phyloP scores from a whole-genome alignment of 1,139 yeast genomes.

The Hyphopichia khmerensis region DNA sequence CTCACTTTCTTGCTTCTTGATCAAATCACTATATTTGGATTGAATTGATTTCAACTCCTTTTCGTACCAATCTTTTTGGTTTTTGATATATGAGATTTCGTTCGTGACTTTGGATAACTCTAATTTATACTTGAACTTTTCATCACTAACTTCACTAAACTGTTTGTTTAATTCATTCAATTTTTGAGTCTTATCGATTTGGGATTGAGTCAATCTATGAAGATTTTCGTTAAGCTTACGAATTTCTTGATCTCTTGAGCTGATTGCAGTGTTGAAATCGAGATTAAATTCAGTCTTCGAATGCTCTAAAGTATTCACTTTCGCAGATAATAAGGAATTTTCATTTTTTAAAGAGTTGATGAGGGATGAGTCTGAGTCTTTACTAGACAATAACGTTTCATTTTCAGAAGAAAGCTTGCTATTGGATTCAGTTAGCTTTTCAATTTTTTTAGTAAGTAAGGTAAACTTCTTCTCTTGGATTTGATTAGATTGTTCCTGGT shows the following conservation, averaged over 20 bases:
- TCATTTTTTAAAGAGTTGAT: constrained; percentile 17
- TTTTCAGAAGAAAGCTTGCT: constrained; percentile 27
- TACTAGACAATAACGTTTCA: constrained; percentile 21
- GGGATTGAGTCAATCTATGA: constrained; percentile 47
- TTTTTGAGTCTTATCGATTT: constrained; percentile 45
- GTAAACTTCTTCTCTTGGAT: constrained; percentile 18
- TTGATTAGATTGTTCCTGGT: constrained; percentile 53
- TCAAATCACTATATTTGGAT: constrained; percentile 35
- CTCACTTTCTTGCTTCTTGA: constrained; percentile 41
- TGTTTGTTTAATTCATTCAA: constrained; percentile 38
- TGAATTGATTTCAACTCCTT: constrained; percentile 42
- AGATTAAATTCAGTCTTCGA: constrained; percentile 4
- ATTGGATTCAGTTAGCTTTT: constrained; percentile 22
- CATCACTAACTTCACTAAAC: constrained; percentile 34
- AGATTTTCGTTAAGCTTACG: constrained; percentile 52
- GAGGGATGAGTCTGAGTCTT: constrained; percentile 11
- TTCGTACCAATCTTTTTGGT: constrained; percentile 51
- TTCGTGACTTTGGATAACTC: constrained; percentile 40
- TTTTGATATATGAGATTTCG: constrained; percentile 32
- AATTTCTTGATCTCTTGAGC: constrained; percentile 38
- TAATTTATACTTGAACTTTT: constrained; percentile 41
- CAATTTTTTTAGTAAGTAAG: constrained; percentile 26
- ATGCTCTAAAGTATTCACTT: constrained; percentile 16
- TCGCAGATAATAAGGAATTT: constrained; percentile 20
- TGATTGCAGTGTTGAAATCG: constrained; percentile 4